Evolutionary conservation across 2,329 filamentous ascomycete genomes (phyloP), one percentile per base, ranked within the genome.

Genomic region (Rhynchosporium secalis): DNA sequence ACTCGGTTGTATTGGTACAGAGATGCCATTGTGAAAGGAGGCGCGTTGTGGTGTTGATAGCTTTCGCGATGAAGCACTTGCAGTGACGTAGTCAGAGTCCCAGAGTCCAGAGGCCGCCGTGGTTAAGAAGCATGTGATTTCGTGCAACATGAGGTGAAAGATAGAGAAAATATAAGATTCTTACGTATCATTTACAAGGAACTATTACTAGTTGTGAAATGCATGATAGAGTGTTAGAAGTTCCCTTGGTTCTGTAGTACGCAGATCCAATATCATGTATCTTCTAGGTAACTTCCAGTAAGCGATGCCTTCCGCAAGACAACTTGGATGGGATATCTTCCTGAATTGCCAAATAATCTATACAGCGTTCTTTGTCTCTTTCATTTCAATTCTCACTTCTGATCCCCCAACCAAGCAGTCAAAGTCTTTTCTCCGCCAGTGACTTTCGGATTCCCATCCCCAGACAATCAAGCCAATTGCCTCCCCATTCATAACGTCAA

Each of bases 341-440:
- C 55, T 66, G 60, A 49, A 68, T 69, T 67, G 64, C 65, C 63
- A 63, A 58, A 47, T 68, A 68, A 56, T 71, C 65, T 70, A 70
- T 70, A 72, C 68, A 70, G 65, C 68, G 63, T 46, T 55, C n/a
- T 41, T 5, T 31, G 45, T 48, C 10, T n/a, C 9, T 49, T 20
- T 20, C 20, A 8, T 31, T 41, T 41, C 28, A 10, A 15, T 36
- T 36, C 54, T 20, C 54, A 33, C 26, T 8, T 20, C 29, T 28
- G 31, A 26, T 46, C 45, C 54, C 7, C 5, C 5, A 10, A 5
- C 33, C 12, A 33, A 33, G 33, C 28, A 56, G 29, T 20, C 40
- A 59, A 36, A 20, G 46, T 28, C 36, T 20, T 10, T 20, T 41
- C 33, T 26, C 36, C 28, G 33, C 33, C 36, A 43, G 36, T 45